phyloP scores from a whole-genome alignment of 164 flowering plant species.

The Chloranthus sessilifolius region DNA sequence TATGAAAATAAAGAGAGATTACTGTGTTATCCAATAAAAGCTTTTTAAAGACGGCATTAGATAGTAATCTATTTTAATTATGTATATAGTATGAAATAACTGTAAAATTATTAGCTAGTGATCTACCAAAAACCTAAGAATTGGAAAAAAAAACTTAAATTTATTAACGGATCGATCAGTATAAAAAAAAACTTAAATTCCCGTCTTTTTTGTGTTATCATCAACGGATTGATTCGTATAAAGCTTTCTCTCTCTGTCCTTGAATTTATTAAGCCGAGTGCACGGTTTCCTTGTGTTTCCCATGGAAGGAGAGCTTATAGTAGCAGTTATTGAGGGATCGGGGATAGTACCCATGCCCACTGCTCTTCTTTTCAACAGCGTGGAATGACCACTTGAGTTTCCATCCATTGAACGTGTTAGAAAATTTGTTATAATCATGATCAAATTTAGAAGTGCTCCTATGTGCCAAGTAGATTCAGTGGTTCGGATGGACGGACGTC shows the following conservation, averaged over 20 bases:
- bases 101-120: too few relatives aligned
- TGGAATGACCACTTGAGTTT: conserved; percentile 20
- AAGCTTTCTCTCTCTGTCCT: conserved; percentile 23
- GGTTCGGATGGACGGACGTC: too few relatives aligned
- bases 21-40: too few relatives aligned
- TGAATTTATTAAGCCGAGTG: conserved; percentile 20
- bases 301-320: conserved; percentile 22
- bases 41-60: too few relatives aligned
- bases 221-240: conserved; percentile 18
- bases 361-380: conserved; percentile 16
- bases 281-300: conserved; percentile 8
- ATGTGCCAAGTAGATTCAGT: too few relatives aligned
- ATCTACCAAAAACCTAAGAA: too few relatives aligned
- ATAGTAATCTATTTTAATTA: too few relatives aligned
- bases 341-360: neutral
- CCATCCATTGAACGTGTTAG: conserved; percentile 14
- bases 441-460: too few relatives aligned
- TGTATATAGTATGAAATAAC: too few relatives aligned
- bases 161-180: conserved; percentile 19
- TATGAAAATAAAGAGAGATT: too few relatives aligned
- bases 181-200: conserved; percentile 16
- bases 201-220: conserved; percentile 10
- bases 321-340: conserved; percentile 12
- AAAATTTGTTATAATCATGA: too few relatives aligned
- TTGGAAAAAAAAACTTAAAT: too few relatives aligned